phyloP scores from a whole-genome alignment of 441 rosid species.

The Arabidopsis lyrata region DNA sequence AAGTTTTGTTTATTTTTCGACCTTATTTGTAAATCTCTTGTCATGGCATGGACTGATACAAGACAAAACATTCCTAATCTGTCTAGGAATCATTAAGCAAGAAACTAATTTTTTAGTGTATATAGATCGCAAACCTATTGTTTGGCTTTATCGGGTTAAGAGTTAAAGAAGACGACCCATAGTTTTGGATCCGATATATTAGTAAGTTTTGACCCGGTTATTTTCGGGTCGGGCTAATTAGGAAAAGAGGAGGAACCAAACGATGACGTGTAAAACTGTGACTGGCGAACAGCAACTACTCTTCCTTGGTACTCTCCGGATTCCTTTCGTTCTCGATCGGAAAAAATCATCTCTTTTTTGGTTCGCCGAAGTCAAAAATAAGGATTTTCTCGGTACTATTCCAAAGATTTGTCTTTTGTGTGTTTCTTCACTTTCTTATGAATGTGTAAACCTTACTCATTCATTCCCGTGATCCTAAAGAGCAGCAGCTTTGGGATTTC shows the following conservation, averaged over 20 bases:
- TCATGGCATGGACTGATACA: conserved; percentile 17
- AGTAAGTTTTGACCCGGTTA: conserved; percentile 12
- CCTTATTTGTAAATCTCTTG: not conserved
- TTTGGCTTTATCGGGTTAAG: not conserved
- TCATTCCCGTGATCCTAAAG: conserved; percentile 35
- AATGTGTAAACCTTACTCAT: conserved; percentile 23
- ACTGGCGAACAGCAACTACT: conserved; percentile 22
- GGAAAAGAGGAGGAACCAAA: conserved; percentile 27
- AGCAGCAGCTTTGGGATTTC: conserved; percentile 30
- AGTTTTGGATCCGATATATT: not conserved
- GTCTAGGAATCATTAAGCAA: conserved; percentile 8
- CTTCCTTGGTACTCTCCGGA: conserved; percentile 35
- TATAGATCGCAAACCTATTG: not conserved
- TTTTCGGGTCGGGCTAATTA: conserved; percentile 14
- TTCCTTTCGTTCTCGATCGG: conserved; percentile 46
- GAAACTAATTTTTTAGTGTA: not conserved
- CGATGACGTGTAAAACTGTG: conserved; percentile 24
- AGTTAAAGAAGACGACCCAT: not conserved
- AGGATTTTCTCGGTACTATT: not conserved
- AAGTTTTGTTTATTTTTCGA: not conserved
- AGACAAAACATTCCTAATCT: conserved; percentile 38
- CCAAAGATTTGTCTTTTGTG: not conserved
- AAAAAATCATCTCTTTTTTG: conserved; percentile 35
- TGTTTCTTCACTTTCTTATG: conserved; percentile 11
- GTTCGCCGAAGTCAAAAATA: conserved; percentile 31